phyloP scores from a whole-genome alignment of 2,329 filamentous ascomycete genomes.

The Elsinoe perseae region DNA sequence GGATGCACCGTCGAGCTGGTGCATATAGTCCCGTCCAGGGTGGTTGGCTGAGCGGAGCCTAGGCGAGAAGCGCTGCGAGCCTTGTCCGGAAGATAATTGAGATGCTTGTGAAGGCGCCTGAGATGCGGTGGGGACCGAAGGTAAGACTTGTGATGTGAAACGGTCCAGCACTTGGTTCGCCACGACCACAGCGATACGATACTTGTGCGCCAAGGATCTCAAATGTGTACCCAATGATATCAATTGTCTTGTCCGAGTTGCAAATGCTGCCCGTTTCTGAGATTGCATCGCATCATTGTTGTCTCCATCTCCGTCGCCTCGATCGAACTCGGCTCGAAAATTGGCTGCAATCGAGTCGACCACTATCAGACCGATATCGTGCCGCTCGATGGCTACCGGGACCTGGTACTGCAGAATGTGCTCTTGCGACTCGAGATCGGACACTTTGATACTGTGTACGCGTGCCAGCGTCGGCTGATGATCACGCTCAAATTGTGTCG shows the following conservation, averaged over 20 bases:
- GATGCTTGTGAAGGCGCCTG: constrained; percentile 5
- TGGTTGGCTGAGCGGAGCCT: background rate
- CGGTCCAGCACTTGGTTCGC: constrained; percentile 94
- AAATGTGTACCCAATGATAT: constrained; percentile 68
- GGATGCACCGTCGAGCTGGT: constrained; percentile 1
- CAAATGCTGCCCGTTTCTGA: constrained; percentile 44
- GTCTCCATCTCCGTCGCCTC: constrained; percentile 28
- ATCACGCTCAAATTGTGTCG: constrained; percentile 40
- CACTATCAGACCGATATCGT: constrained; percentile 72
- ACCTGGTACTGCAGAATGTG: constrained; percentile 92
- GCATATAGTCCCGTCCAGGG: background rate
- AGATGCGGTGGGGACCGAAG: background rate
- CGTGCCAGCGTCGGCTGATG: constrained; percentile 59
- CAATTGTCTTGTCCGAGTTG: constrained; percentile 67
- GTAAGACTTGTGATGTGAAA: constrained; percentile 44
- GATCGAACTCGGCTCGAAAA: constrained; percentile 82
- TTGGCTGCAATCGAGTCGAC: constrained; percentile 93
- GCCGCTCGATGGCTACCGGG: constrained; percentile 69
- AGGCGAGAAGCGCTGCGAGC: constrained; percentile 5
- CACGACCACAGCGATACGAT: constrained; percentile 77
- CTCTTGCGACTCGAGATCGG: constrained; percentile 88
- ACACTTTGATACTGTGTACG: constrained; percentile 73
- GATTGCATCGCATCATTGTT: constrained; percentile 13
- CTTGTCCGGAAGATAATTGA: constrained; percentile 1
- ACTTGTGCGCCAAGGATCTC: constrained; percentile 62